Conservation (phyloP, 2,329 filamentous ascomycete species). For the Trichoderma simmonsii region DNA sequence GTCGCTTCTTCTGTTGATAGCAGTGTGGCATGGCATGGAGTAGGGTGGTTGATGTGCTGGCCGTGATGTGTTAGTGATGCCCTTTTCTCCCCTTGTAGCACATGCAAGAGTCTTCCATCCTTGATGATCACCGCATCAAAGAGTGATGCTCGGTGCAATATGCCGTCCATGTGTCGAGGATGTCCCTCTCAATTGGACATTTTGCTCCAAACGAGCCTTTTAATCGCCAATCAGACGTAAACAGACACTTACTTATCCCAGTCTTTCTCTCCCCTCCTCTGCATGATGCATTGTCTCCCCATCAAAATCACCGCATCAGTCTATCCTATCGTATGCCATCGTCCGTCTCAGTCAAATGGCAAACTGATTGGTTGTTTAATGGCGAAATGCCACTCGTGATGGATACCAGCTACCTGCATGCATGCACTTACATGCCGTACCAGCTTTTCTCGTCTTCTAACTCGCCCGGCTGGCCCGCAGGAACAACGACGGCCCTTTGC, state of each 20-base stretch:
- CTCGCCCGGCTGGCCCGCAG: constrained; percentile 2
- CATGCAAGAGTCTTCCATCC: neutral
- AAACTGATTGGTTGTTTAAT: neutral
- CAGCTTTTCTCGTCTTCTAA: neutral
- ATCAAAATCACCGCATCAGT: neutral
- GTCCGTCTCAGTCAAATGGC: too few species aligned
- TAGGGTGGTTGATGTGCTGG: neutral
- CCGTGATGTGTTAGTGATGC: neutral
- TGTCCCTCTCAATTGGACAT: neutral
- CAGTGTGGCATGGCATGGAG: neutral
- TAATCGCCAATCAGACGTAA: neutral
- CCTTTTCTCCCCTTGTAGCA: neutral
- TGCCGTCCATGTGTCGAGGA: neutral
- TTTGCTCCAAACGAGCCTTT: neutral
- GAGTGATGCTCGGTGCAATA: neutral
- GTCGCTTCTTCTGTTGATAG: neutral
- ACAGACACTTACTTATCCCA: neutral
- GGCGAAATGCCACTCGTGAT: neutral
- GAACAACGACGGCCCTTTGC: neutral
- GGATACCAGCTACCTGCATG: constrained; percentile 5
- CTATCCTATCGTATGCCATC: neutral
- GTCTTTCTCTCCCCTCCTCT: neutral
- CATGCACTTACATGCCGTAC: constrained; percentile 15
- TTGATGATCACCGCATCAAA: neutral
- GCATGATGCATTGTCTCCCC: neutral